phyloP scores from a whole-genome alignment of 768 basidiomycete genomes.

The Cystofilobasidium macerans region DNA sequence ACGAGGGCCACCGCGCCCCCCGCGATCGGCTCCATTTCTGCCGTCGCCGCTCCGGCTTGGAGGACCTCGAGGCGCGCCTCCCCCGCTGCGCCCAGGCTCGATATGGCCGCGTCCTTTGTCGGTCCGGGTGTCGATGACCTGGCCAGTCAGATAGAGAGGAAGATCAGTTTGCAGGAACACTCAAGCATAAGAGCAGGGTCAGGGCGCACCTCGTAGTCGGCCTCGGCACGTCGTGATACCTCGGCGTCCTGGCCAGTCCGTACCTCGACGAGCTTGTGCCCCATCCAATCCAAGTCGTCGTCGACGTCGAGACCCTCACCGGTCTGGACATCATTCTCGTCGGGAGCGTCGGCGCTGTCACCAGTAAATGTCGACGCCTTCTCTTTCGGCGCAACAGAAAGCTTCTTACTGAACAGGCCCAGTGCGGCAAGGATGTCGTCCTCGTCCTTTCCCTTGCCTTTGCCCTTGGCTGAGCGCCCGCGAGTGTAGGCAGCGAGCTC shows the following conservation, averaged over 20 bases:
- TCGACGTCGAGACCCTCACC: slow-evolving; percentile 19
- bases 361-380: neutral
- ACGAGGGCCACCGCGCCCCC: neutral
- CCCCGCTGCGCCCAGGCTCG: neutral
- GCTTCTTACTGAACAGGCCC: slow-evolving; percentile 15
- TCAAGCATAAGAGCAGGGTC: neutral
- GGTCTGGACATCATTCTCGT: neutral
- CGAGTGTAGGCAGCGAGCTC: slow-evolving; percentile 18
- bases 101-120: neutral
- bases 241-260: slow-evolving; percentile 11
- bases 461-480: slow-evolving; percentile 4
- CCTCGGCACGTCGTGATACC: slow-evolving; percentile 19
- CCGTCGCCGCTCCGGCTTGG: neutral
- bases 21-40: neutral
- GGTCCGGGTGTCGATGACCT: slow-evolving; percentile 23
- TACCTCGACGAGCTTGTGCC: slow-evolving; percentile 16
- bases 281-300: slow-evolving; percentile 20
- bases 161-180: neutral
- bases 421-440: slow-evolving; percentile 21
- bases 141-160: no score
- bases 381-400: slow-evolving; percentile 6
- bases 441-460: slow-evolving; percentile 17
- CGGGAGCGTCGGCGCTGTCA: neutral
- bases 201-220: slow-evolving; percentile 23
- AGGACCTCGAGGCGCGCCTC: neutral